A percentile compares a stretch with the other conserved stretches of the same genome.
Conservation (phyloP, 169 alveolate species). For the Cyclospora cayetanensis region DNA sequence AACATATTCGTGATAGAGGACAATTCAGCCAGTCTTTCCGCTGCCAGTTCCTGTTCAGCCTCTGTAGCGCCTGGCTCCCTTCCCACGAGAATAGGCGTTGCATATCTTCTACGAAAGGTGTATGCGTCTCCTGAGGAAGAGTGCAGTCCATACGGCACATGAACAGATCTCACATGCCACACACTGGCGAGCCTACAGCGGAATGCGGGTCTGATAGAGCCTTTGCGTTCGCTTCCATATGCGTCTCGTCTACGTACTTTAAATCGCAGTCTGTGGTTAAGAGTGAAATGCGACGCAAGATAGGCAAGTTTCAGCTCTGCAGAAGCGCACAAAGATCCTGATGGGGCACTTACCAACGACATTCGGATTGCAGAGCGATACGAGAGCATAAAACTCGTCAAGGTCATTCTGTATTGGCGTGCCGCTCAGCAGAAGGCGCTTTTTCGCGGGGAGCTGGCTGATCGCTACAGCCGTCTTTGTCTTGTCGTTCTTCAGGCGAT, state of each 20-base stretch:
- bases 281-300: too few relatives aligned
- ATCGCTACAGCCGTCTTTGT: conserved; percentile 92
- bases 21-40: conserved; percentile 87
- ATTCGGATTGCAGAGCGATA: conserved; percentile 90
- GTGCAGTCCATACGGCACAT: too few relatives aligned
- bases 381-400: conserved; percentile 89
- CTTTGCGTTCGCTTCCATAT: too few relatives aligned
- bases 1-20: conserved; percentile 90
- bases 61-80: conserved; percentile 93
- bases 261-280: too few relatives aligned
- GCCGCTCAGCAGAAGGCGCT: conserved; percentile 89
- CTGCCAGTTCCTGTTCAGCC: conserved; percentile 87
- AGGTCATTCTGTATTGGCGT: conserved; percentile 93
- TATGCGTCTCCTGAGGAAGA: conserved; percentile 63
- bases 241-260: not conserved
- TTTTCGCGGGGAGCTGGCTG: conserved; percentile 88
- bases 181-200: too few relatives aligned
- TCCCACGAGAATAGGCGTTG: conserved; percentile 87
- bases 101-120: conserved; percentile 67
- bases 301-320: not conserved
- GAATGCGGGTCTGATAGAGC: too few relatives aligned
- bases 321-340: not conserved
- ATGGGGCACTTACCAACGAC: conserved; percentile 81
- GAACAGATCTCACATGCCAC: too few relatives aligned
- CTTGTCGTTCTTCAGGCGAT: conserved; percentile 92